Conservation (phyloP, 73 alveolate genomes). For the Tetrahymena borealis region DNA sequence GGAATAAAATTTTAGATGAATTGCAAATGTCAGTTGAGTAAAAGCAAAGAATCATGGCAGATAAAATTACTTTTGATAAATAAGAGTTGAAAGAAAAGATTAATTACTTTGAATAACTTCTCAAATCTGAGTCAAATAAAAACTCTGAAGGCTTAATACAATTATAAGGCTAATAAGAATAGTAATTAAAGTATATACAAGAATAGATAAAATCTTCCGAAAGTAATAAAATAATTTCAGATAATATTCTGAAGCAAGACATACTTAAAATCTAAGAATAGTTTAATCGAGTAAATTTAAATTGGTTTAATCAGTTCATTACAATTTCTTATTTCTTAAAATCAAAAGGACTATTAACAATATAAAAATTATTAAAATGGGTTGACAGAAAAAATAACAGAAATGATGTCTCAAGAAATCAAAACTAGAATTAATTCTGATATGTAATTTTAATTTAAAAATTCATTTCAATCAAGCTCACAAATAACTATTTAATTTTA, state of each 20-base stretch:
- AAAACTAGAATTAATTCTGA: constrained; percentile 21
- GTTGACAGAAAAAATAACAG: constrained; percentile 31
- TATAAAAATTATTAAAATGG: constrained; percentile 12
- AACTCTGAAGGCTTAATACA: constrained; percentile 14
- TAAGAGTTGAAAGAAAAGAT: constrained; percentile 8
- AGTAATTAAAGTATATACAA: neutral
- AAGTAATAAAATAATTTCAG: neutral
- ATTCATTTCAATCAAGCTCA: no score
- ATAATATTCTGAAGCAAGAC: neutral
- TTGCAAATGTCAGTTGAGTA: neutral
- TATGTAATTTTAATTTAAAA: neutral
- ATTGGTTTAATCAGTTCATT: neutral
- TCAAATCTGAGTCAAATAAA: neutral
- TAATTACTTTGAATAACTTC: neutral
- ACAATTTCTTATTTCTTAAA: neutral
- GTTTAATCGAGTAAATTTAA: neutral
- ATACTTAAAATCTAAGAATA: neutral
- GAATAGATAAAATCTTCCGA: neutral
- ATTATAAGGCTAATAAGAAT: neutral
- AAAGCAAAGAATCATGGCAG: constrained; percentile 19
- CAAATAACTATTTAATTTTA: no score
- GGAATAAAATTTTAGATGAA: constrained; percentile 21
- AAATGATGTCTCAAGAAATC: constrained; percentile 27
- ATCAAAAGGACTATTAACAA: constrained; percentile 14
- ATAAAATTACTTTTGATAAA: constrained; percentile 12